Conservation (phyloP, 2,329 filamentous ascomycete species). For the Aspergillus proliferans region DNA sequence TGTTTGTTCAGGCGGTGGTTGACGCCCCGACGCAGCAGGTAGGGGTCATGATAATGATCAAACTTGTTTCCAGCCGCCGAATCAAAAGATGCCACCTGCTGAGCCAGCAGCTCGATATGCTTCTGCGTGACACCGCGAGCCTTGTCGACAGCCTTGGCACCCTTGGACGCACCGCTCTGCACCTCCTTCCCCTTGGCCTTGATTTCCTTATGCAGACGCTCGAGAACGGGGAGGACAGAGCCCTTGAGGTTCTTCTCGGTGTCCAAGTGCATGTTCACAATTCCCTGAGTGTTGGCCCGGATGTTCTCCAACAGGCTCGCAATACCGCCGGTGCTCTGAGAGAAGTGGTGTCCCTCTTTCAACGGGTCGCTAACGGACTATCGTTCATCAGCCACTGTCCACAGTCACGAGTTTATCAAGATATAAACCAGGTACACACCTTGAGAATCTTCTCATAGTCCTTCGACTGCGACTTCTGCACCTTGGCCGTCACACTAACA, state of each 20-base stretch:
- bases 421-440: constrained; percentile 37
- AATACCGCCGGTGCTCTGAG: constrained; percentile 79
- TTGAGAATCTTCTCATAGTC: constrained; percentile 95
- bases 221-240: constrained; percentile 78
- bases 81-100: constrained; percentile 75
- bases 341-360: constrained; percentile 87
- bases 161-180: constrained; percentile 70
- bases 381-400: constrained; percentile 6
- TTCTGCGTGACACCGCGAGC: constrained; percentile 81
- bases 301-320: constrained; percentile 92
- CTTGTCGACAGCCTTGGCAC: constrained; percentile 86
- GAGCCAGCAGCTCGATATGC: constrained; percentile 88
- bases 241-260: constrained; percentile 87
- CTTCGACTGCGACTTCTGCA: constrained; percentile 77
- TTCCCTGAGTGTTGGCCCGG: constrained; percentile 79
- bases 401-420: too few species aligned
- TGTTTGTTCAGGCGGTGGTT: constrained; percentile 82
- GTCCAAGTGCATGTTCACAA: constrained; percentile 83
- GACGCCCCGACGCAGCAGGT: constrained; percentile 75
- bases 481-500: constrained; percentile 74
- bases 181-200: constrained; percentile 95
- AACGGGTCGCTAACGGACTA: constrained; percentile 79
- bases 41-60: constrained; percentile 72
- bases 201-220: constrained; percentile 89
- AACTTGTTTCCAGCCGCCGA: constrained; percentile 63